Conservation (phyloP, 768 basidiomycete genomes). For the Pleurotus ostreatus region DNA sequence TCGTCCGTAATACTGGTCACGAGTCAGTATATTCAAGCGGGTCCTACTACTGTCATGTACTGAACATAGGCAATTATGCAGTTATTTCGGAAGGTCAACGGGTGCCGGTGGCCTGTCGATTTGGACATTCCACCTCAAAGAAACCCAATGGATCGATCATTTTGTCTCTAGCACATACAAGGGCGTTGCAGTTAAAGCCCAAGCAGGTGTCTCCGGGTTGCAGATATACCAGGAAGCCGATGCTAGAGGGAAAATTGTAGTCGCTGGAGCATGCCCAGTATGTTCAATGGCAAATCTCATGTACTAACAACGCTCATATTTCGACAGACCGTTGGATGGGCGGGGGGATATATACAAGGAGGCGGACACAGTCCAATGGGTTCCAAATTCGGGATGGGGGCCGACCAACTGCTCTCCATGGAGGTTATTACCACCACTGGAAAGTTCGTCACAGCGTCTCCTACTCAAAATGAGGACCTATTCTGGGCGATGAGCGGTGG, state of each 20-base stretch:
- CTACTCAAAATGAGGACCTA: slow-evolving; percentile 33
- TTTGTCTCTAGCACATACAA: not conserved
- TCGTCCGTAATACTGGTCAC: slow-evolving; percentile 14
- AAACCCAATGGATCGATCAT: not conserved
- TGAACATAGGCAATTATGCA: not conserved
- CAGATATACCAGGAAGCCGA: not conserved
- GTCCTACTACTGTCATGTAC: too few relatives aligned
- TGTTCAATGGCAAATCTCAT: not conserved
- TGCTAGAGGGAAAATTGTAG: not conserved
- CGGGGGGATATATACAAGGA: slow-evolving; percentile 35
- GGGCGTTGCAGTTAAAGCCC: not conserved
- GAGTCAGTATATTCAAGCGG: not conserved
- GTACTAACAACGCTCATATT: too few relatives aligned
- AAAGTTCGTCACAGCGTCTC: slow-evolving; percentile 29
- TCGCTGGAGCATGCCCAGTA: not conserved
- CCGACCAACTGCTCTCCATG: slow-evolving; percentile 28
- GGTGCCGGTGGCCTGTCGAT: not conserved
- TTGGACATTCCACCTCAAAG: not conserved
- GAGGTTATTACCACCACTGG: slow-evolving; percentile 41
- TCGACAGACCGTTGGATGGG: slow-evolving; percentile 27
- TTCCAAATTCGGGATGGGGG: slow-evolving; percentile 26
- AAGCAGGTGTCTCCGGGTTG: not conserved
- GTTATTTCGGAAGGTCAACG: not conserved
- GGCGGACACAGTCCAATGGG: slow-evolving; percentile 30
- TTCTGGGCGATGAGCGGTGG: slow-evolving; percentile 44